Evolutionary conservation across 768 basidiomycete genomes (phyloP).

Genomic region (Clavulina sp.): DNA sequence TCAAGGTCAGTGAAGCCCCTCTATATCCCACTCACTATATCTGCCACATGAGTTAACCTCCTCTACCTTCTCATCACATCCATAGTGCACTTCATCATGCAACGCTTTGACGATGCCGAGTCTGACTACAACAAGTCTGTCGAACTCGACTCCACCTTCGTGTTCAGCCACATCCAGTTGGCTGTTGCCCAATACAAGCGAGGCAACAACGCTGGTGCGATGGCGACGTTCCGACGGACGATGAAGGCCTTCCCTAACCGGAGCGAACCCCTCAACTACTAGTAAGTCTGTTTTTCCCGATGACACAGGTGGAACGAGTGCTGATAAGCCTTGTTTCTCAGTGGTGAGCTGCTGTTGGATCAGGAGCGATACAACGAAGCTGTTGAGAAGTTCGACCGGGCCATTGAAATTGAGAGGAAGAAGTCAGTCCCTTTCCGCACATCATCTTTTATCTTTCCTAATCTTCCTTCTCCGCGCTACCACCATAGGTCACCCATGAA

Average conservation of each 20-base stretch:
- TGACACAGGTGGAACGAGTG: background rate
- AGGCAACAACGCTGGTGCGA: conserved; percentile 56
- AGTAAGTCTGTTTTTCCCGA: conserved; percentile 33
- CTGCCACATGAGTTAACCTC: background rate
- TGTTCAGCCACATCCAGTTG: conserved; percentile 93
- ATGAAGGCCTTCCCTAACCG: conserved; percentile 69
- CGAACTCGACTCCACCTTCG: conserved; percentile 71
- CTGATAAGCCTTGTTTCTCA: conserved; percentile 18
- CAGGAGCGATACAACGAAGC: conserved; percentile 78
- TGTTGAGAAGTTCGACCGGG: conserved; percentile 81
- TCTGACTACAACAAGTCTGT: conserved; percentile 83
- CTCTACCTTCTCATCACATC: background rate
- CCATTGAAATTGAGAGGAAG: conserved; percentile 69
- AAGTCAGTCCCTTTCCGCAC: conserved; percentile 38
- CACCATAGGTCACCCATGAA: conserved; percentile 33
- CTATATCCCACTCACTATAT: background rate
- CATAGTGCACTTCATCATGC: conserved; percentile 85
- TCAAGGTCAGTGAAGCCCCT: conserved; percentile 41
- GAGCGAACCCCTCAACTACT: conserved; percentile 89
- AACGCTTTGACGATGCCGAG: conserved; percentile 70
- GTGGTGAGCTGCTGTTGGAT: conserved; percentile 88
- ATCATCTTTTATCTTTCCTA: background rate
- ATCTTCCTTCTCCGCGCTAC: background rate
- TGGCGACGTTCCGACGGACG: conserved; percentile 80
- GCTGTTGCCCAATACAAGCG: conserved; percentile 95